These are phyloP conservation scores for Stenocarpella maydis DNA, from an alignment of 2,329 filamentous ascomycete genomes.

Conservation along the genomic window DNA sequence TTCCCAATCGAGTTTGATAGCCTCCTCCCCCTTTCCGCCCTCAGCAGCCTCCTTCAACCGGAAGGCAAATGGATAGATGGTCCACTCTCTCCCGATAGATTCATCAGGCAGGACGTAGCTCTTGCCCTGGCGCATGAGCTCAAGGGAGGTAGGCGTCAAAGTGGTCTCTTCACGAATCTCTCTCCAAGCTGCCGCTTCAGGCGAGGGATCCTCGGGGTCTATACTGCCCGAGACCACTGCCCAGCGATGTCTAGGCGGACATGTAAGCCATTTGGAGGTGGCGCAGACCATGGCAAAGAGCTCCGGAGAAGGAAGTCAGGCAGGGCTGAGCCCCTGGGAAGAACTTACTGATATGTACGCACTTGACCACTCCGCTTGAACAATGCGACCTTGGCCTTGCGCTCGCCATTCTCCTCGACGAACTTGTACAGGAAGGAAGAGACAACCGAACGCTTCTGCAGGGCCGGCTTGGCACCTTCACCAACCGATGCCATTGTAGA, in stretches of 20 bases:
- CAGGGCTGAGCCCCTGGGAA: background rate
- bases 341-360: constrained; percentile 64
- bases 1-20: constrained; percentile 68
- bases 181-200: constrained; percentile 66
- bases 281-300: background rate
- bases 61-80: constrained; percentile 69
- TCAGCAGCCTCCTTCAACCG: constrained; percentile 52
- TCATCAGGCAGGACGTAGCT: constrained; percentile 65
- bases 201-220: constrained; percentile 58
- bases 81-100: constrained; percentile 65
- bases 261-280: constrained; percentile 27
- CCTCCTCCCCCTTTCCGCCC: constrained; percentile 50
- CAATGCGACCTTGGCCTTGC: constrained; percentile 61
- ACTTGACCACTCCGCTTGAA: constrained; percentile 69
- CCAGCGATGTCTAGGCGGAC: constrained; percentile 56
- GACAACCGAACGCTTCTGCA: constrained; percentile 53
- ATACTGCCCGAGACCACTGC: constrained; percentile 71
- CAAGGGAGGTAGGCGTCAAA: constrained; percentile 55
- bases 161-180: constrained; percentile 70
- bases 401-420: constrained; percentile 44
- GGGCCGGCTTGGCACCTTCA: constrained; percentile 32
- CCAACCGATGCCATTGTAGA: constrained; percentile 36
- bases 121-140: constrained; percentile 64
- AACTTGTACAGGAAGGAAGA: constrained; percentile 61
- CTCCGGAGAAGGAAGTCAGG: background rate